A percentile compares a stretch with the other conserved stretches of the same genome.
Conservation (phyloP, 192 early-diverging fungal genomes). For the Backusella liffmaniae region DNA sequence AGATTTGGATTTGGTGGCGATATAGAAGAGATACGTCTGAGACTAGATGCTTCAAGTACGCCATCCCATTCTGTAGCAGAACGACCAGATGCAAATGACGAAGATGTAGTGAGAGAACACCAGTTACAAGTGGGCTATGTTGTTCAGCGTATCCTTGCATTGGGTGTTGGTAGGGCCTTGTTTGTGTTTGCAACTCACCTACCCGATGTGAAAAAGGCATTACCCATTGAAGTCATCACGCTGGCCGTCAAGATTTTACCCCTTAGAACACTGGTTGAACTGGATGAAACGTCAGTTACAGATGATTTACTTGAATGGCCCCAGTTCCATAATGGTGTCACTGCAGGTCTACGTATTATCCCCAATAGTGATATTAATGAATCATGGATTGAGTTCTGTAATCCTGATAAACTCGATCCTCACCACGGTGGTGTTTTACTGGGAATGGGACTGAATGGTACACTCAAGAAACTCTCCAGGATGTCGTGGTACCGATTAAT, state of each 20-base stretch:
- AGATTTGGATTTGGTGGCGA: conserved; percentile 9
- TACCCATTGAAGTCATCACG: conserved; percentile 55
- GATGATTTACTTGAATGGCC: conserved; percentile 70
- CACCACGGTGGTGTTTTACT: conserved; percentile 81
- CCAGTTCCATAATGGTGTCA: conserved; percentile 86
- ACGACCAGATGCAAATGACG: conserved; percentile 12
- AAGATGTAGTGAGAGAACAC: conserved; percentile 40
- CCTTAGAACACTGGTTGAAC: conserved; percentile 49
- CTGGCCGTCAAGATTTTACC: conserved; percentile 68
- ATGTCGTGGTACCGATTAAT: conserved; percentile 59
- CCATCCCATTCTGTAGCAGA: neutral
- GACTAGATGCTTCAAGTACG: neutral
- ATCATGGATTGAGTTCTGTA: conserved; percentile 83
- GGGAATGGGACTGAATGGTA: conserved; percentile 79
- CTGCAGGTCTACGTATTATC: conserved; percentile 69
- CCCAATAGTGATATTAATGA: conserved; percentile 54
- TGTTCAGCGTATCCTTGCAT: conserved; percentile 56
- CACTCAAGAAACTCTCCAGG: conserved; percentile 61
- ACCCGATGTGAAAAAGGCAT: conserved; percentile 52
- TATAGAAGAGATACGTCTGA: neutral
- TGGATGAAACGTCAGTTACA: conserved; percentile 40
- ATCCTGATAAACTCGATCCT: conserved; percentile 49
- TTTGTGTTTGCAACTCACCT: conserved; percentile 62
- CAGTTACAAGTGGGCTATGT: conserved; percentile 45
- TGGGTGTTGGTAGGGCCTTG: conserved; percentile 65